phyloP scores from a whole-genome alignment of 208 protist species.

The Leptomonas seymouri region DNA sequence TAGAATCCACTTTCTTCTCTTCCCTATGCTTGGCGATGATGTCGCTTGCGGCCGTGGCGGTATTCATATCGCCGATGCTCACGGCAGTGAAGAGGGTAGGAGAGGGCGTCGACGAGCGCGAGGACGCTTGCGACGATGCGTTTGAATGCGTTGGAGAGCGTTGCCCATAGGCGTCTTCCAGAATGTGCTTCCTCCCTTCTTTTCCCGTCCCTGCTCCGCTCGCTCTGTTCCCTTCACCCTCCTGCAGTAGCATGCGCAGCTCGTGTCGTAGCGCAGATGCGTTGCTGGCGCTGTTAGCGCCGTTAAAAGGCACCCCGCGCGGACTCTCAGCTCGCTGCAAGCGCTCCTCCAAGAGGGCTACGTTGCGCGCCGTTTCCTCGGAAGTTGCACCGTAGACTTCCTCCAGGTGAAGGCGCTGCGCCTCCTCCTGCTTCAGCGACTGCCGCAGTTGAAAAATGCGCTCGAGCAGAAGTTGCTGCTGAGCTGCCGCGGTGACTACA shows the following conservation, averaged over 20 bases:
- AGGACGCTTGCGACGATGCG: slow-evolving; percentile 19
- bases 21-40: not conserved
- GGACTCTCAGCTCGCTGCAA: slow-evolving; percentile 34
- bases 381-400: slow-evolving; percentile 43
- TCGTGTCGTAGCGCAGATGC: slow-evolving; percentile 2
- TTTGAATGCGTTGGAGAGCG: slow-evolving; percentile 5
- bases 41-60: slow-evolving; percentile 6
- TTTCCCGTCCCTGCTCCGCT: not conserved
- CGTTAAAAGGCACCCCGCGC: slow-evolving; percentile 15
- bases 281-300: slow-evolving; percentile 4
- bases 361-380: slow-evolving; percentile 37
- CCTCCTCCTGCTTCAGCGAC: slow-evolving; percentile 44
- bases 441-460: slow-evolving; percentile 35
- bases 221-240: not conserved
- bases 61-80: slow-evolving; percentile 9
- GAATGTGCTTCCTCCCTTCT: not conserved
- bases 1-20: not conserved
- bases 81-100: slow-evolving; percentile 19
- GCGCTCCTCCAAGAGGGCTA: slow-evolving; percentile 52
- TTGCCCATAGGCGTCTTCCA: not conserved
- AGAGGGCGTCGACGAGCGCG: slow-evolving; percentile 16
- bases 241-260: slow-evolving; percentile 10
- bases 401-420: slow-evolving; percentile 54
- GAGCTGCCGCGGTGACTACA: slow-evolving; percentile 21
- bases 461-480: slow-evolving; percentile 25